Conservation (phyloP, 2,329 filamentous ascomycete genomes). For the Amylocarpus encephaloides region DNA sequence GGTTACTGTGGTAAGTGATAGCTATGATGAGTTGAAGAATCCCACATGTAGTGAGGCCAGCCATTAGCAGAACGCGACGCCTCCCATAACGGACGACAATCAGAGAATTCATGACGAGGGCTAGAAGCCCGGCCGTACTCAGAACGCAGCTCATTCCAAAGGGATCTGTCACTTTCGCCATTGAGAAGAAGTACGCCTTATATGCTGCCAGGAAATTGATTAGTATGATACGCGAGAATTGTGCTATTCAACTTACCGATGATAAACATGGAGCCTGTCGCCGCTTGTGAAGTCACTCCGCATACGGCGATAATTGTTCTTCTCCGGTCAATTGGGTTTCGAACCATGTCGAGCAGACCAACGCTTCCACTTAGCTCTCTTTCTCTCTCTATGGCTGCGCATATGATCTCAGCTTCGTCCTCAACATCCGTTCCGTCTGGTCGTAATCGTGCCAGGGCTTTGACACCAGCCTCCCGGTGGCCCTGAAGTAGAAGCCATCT, state of each 20-base stretch:
- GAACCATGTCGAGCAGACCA: constrained; percentile 41
- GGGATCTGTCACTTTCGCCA: constrained; percentile 48
- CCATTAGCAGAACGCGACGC: constrained; percentile 45
- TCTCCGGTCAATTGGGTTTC: constrained; percentile 44
- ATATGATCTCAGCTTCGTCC: constrained; percentile 27
- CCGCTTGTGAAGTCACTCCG: constrained; percentile 44
- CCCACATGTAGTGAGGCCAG: constrained; percentile 45
- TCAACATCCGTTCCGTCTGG: constrained; percentile 28
- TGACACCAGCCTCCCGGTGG: constrained; percentile 24
- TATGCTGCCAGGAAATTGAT: constrained; percentile 35
- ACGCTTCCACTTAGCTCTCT: constrained; percentile 22
- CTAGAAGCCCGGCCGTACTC: constrained; percentile 45
- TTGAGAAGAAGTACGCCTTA: constrained; percentile 53
- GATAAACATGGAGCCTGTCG: constrained; percentile 49
- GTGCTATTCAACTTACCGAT: constrained; percentile 36
- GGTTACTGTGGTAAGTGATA: constrained; percentile 42
- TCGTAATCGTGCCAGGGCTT: constrained; percentile 26
- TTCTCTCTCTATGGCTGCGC: constrained; percentile 27
- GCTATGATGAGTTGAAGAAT: constrained; percentile 50
- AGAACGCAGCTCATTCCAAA: constrained; percentile 53
- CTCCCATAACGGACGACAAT: constrained; percentile 48
- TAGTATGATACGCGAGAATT: background rate
- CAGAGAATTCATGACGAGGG: constrained; percentile 46
- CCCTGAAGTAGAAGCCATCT: constrained; percentile 36
- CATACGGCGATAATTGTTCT: constrained; percentile 43